Evolutionary conservation across 441 rosid genomes (phyloP).

Genomic region (Adansonia gregorii): DNA sequence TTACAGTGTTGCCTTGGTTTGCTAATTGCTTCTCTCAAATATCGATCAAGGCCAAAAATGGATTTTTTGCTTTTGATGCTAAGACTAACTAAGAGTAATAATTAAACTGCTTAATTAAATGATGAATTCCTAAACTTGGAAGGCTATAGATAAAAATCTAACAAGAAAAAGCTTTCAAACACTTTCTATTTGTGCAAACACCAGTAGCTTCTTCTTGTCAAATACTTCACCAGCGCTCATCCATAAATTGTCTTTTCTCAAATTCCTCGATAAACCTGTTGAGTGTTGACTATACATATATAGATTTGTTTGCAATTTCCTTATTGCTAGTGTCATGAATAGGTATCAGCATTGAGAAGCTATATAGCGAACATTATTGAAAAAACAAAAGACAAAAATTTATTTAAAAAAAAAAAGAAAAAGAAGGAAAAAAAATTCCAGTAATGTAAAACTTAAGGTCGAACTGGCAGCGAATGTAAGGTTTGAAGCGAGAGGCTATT

Average conservation of each 20-base stretch:
- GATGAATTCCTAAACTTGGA: not conserved
- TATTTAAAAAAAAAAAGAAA: too few species aligned
- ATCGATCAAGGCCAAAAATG: not conserved
- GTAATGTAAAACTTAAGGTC: slow-evolving; percentile 29
- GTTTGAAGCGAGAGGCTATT: slow-evolving; percentile 38
- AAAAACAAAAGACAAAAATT: not conserved
- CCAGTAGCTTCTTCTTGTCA: not conserved
- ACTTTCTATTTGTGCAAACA: not conserved
- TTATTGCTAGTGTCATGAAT: not conserved
- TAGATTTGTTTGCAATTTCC: not conserved
- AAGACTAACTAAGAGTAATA: not conserved
- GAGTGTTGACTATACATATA: not conserved
- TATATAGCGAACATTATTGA: not conserved
- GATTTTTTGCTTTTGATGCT: not conserved
- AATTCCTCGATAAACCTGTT: not conserved
- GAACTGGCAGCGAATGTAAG: slow-evolving; percentile 36
- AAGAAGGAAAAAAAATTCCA: too few species aligned
- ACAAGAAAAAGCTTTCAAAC: not conserved
- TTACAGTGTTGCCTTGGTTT: not conserved
- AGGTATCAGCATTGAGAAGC: not conserved
- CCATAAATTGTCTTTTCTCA: not conserved
- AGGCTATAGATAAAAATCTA: not conserved
- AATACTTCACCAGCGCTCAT: not conserved
- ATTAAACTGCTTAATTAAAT: not conserved
- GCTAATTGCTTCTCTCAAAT: not conserved